A percentile compares a stretch with the other conserved stretches of the same genome.
Evolutionary conservation across 1,139 yeast species (phyloP).

Genomic region (Nakaseomyces glabratus): DNA sequence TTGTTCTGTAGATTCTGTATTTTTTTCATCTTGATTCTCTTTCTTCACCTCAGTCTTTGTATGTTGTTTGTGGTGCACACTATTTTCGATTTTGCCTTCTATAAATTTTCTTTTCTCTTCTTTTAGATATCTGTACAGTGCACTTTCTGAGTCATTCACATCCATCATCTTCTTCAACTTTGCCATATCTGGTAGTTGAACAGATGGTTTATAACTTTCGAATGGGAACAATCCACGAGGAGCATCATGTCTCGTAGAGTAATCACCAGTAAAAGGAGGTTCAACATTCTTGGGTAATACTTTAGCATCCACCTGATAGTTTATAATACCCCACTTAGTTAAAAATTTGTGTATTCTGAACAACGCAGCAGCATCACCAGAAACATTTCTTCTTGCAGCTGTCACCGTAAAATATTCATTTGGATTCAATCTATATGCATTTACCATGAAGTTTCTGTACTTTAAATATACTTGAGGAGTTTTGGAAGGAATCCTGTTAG

Average conservation of each 20-base stretch:
- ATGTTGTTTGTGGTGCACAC: constrained; percentile 9
- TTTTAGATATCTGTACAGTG: constrained; percentile 19
- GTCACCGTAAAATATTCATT: constrained; percentile 88
- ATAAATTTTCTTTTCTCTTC: constrained; percentile 14
- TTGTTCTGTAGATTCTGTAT: neutral
- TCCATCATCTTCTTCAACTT: constrained; percentile 46
- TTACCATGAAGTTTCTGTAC: constrained; percentile 89
- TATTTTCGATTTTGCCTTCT: constrained; percentile 10
- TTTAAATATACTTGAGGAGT: constrained; percentile 81
- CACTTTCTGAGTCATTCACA: constrained; percentile 19
- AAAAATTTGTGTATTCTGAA: constrained; percentile 84
- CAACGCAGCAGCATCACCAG: constrained; percentile 92
- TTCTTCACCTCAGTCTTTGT: constrained; percentile 1
- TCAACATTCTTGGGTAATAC: constrained; percentile 58
- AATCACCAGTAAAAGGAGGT: constrained; percentile 67
- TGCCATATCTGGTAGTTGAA: constrained; percentile 43
- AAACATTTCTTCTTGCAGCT: constrained; percentile 86
- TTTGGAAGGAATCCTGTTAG: constrained; percentile 63
- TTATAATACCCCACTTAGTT: constrained; percentile 93
- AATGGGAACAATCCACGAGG: constrained; percentile 94
- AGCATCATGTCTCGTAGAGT: constrained; percentile 66
- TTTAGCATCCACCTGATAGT: constrained; percentile 74
- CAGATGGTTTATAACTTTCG: constrained; percentile 61
- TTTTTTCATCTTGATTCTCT: neutral
- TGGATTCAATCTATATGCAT: constrained; percentile 86